Percentiles rank a stretch among this genome's conserved stretches.
These are phyloP conservation scores for Penicillium herquei DNA, from an alignment of 495 filamentous ascomycete species.

Conservation along the genomic window DNA sequence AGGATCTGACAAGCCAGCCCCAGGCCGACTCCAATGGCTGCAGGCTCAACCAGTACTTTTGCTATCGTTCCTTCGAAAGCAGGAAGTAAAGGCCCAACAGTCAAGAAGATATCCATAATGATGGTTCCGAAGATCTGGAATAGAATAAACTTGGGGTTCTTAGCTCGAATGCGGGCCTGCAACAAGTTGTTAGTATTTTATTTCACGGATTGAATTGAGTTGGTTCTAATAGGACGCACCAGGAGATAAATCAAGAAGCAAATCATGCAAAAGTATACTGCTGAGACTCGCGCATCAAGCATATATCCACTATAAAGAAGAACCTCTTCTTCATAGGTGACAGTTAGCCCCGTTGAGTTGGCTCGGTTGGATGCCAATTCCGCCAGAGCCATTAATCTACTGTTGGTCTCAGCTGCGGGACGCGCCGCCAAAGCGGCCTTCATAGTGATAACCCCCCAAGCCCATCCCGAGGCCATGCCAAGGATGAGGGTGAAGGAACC, in stretches of 20 bases:
- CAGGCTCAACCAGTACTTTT: constrained; percentile 33
- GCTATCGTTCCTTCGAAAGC: constrained; percentile 41
- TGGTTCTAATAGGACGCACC: constrained; percentile 8
- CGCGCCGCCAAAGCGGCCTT: constrained; percentile 40
- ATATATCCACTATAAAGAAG: constrained; percentile 38
- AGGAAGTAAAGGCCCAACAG: constrained; percentile 32
- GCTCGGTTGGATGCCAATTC: constrained; percentile 29
- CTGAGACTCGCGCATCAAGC: constrained; percentile 41
- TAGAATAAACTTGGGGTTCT: constrained; percentile 37
- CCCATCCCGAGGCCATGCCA: constrained; percentile 41
- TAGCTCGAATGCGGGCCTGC: constrained; percentile 37
- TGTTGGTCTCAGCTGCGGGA: constrained; percentile 36
- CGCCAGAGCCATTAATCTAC: constrained; percentile 27
- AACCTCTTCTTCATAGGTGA: constrained; percentile 19
- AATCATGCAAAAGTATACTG: constrained; percentile 33
- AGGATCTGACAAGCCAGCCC: constrained; percentile 36
- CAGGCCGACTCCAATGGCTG: constrained; percentile 37
- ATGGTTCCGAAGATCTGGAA: constrained; percentile 38
- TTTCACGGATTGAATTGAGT: background rate
- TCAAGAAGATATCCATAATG: constrained; percentile 37
- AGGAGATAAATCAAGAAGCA: constrained; percentile 39
- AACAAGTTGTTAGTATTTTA: background rate
- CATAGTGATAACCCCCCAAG: constrained; percentile 42
- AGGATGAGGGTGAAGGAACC: constrained; percentile 31
- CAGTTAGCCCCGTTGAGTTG: constrained; percentile 32